Conservation (phyloP, 2,329 filamentous ascomycete genomes). For the Tolypocladium sp. region DNA sequence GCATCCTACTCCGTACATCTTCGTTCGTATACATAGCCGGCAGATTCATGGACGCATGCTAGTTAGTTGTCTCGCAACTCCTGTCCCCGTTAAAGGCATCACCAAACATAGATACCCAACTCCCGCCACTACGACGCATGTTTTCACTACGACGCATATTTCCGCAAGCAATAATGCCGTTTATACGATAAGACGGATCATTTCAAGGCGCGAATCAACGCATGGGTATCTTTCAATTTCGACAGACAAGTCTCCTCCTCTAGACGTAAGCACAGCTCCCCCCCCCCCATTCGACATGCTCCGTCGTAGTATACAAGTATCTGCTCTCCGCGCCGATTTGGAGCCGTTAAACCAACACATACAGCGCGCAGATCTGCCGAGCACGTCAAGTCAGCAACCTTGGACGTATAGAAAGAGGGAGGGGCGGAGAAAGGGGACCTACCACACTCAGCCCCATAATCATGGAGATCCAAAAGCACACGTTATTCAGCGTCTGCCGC, state of each 20-base stretch:
- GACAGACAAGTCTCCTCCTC: background rate
- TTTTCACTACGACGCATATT: too few species aligned
- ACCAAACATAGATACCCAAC: too few species aligned
- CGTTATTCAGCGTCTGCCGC: conserved; percentile 73
- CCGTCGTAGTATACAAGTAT: background rate
- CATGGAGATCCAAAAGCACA: conserved; percentile 89
- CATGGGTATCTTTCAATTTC: background rate
- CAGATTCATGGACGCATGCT: too few species aligned
- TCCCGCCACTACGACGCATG: too few species aligned
- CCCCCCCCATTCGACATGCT: background rate
- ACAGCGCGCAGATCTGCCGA: conserved; percentile 41
- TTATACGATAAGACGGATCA: background rate
- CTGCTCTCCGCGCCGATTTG: background rate
- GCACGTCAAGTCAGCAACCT: conserved; percentile 7
- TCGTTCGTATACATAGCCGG: too few species aligned
- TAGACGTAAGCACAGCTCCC: background rate
- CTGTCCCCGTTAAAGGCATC: too few species aligned
- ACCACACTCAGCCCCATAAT: conserved; percentile 77
- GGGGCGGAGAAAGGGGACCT: conserved; percentile 22
- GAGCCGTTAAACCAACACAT: conserved; percentile 22
- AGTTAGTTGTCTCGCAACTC: too few species aligned
- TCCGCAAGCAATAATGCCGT: too few species aligned
- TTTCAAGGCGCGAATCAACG: background rate
- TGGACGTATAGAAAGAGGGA: background rate
- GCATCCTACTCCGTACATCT: too few species aligned